These are phyloP conservation scores for Cutaneotrichosporon spelunceum DNA, from an alignment of 1,284 basidiomycete species.

Conservation along the genomic window DNA sequence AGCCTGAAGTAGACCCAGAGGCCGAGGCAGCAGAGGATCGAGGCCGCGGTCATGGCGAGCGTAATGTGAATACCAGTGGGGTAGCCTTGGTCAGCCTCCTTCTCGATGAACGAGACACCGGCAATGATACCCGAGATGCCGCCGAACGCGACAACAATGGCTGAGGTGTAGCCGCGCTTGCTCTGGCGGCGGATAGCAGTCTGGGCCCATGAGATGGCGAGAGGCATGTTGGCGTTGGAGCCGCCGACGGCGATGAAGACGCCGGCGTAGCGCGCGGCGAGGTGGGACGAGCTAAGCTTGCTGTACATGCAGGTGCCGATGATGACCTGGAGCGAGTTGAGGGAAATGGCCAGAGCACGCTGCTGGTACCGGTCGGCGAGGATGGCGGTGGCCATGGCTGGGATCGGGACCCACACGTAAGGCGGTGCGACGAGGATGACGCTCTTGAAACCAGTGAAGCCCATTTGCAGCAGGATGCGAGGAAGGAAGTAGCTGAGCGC, in stretches of 20 bases:
- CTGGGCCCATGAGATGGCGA: slow-evolving; percentile 44
- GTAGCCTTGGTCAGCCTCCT: slow-evolving; percentile 31
- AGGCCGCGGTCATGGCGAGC: not conserved
- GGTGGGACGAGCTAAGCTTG: slow-evolving; percentile 7
- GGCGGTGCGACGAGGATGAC: slow-evolving; percentile 51
- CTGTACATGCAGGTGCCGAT: slow-evolving; percentile 23
- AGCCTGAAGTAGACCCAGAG: slow-evolving; percentile 15
- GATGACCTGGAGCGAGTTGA: slow-evolving; percentile 19
- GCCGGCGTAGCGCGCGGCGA: slow-evolving; percentile 28
- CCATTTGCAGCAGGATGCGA: slow-evolving; percentile 50
- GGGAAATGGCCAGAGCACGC: slow-evolving; percentile 14
- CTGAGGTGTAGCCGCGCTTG: slow-evolving; percentile 46
- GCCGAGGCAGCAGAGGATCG: not conserved
- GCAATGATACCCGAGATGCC: slow-evolving; percentile 54
- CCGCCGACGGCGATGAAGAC: slow-evolving; percentile 52
- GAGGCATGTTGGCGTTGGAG: slow-evolving; percentile 37
- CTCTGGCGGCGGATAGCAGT: slow-evolving; percentile 53
- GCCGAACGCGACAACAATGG: slow-evolving; percentile 50
- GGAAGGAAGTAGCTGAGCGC: slow-evolving; percentile 50
- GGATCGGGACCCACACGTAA: slow-evolving; percentile 46
- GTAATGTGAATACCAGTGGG: slow-evolving; percentile 24
- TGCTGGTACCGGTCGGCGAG: slow-evolving; percentile 42
- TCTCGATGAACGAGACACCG: slow-evolving; percentile 35
- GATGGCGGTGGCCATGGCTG: slow-evolving; percentile 42
- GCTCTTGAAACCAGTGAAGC: slow-evolving; percentile 41